phyloP scores from a whole-genome alignment of 768 basidiomycete species.

The Tephrocybe sp. region DNA sequence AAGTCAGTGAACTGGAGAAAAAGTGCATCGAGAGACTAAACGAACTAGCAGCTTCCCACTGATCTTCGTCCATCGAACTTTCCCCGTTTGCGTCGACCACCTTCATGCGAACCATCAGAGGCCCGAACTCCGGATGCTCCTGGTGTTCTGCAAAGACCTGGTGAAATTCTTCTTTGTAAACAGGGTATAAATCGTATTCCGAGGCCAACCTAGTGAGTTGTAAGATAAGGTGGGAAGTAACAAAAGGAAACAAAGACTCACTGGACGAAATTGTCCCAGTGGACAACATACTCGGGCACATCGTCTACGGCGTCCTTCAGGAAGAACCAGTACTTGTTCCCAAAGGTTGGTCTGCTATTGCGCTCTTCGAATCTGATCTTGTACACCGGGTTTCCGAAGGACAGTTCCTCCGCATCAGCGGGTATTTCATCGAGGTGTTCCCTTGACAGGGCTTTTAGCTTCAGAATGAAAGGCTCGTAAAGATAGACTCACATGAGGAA shows the following conservation, averaged over 20 bases:
- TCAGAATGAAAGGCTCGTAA: constrained; percentile 8
- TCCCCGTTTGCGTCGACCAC: constrained; percentile 85
- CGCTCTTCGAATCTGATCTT: constrained; percentile 82
- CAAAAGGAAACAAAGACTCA: constrained; percentile 47
- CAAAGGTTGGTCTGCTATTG: constrained; percentile 61
- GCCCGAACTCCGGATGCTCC: constrained; percentile 74
- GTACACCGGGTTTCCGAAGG: constrained; percentile 92
- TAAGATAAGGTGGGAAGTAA: background rate
- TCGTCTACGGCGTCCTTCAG: constrained; percentile 94
- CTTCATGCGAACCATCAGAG: constrained; percentile 86
- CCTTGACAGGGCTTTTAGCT: constrained; percentile 33
- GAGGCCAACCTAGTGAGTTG: constrained; percentile 62
- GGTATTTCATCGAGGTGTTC: constrained; percentile 72
- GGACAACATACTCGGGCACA: constrained; percentile 96
- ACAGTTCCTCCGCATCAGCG: constrained; percentile 59
- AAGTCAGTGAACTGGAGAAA: constrained; percentile 5
- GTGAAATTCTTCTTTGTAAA: constrained; percentile 90
- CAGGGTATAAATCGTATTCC: constrained; percentile 69
- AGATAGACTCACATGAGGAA: constrained; percentile 66
- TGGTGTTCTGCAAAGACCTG: constrained; percentile 82
- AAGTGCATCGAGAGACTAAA: constrained; percentile 15
- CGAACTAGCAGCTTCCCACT: constrained; percentile 99
- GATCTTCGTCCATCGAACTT: constrained; percentile 90
- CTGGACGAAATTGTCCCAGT: constrained; percentile 91
- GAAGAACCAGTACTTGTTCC: constrained; percentile 93